phyloP scores from a whole-genome alignment of 768 basidiomycete species.

The Candolleomyces eurysporus region DNA sequence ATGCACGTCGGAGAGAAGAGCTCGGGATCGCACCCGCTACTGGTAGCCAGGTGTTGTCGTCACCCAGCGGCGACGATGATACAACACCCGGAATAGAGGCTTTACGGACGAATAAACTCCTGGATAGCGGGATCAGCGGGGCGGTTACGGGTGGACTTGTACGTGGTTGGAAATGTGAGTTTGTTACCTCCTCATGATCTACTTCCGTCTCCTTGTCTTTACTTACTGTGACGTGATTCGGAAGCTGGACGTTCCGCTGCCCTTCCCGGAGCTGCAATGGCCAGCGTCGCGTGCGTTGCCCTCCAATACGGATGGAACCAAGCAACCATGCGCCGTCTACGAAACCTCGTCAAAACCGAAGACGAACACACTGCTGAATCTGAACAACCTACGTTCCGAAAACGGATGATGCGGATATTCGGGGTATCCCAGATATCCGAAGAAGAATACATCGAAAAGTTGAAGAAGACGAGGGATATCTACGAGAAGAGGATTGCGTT shows the following conservation, averaged over 20 bases:
- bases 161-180: conserved; percentile 57
- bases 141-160: conserved; percentile 61
- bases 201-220: not conserved
- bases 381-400: conserved; percentile 23
- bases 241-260: conserved; percentile 63
- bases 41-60: too few species aligned
- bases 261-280: conserved; percentile 58
- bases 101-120: conserved; percentile 55
- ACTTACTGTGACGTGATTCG: conserved; percentile 1
- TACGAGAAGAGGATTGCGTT: conserved; percentile 57
- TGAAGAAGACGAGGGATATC: conserved; percentile 55
- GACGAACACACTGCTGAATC: conserved; percentile 12
- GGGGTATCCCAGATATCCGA: conserved; percentile 63
- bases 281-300: conserved; percentile 52
- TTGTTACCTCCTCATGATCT: not conserved
- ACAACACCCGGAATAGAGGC: conserved; percentile 43
- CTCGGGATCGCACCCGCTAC: conserved; percentile 12
- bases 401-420: conserved; percentile 42
- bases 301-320: conserved; percentile 76
- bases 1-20: conserved; percentile 39
- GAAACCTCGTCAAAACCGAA: conserved; percentile 43
- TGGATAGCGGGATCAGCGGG: conserved; percentile 77
- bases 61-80: conserved; percentile 3
- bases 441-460: conserved; percentile 63
- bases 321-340: conserved; percentile 55